Evolutionary conservation across 2,329 filamentous ascomycete species (phyloP).

Genomic region (Tolypocladium amazonense): DNA sequence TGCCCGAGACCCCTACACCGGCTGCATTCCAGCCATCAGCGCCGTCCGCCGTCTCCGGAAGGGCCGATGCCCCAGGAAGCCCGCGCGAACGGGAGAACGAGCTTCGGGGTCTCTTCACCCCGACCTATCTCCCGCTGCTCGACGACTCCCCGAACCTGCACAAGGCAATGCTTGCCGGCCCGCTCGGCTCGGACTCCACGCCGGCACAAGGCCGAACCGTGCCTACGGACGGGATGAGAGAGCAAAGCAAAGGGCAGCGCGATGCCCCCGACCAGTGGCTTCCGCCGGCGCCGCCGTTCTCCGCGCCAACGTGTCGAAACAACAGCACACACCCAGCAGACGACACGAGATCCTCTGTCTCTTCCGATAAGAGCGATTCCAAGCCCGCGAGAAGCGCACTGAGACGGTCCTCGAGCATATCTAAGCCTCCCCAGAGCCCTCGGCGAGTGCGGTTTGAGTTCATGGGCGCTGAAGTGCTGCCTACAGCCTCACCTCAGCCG

Average conservation of each 20-base stretch:
- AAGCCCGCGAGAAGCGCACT: constrained; percentile 44
- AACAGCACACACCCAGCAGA: constrained; percentile 25
- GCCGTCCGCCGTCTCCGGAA: constrained; percentile 15
- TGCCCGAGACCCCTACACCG: constrained; percentile 16
- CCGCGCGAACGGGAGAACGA: constrained; percentile 47
- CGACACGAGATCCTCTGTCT: constrained; percentile 37
- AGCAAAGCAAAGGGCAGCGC: constrained; percentile 6
- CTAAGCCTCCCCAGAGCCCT: constrained; percentile 40
- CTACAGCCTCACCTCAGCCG: constrained; percentile 43
- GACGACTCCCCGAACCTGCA: constrained; percentile 28
- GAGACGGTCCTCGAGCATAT: constrained; percentile 42
- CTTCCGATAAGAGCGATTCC: constrained; percentile 42
- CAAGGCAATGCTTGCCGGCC: constrained; percentile 8
- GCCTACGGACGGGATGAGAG: constrained; percentile 11
- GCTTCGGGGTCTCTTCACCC: constrained; percentile 52
- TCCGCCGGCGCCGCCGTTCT: constrained; percentile 10
- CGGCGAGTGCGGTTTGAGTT: constrained; percentile 53
- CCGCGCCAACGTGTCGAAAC: constrained; percentile 25
- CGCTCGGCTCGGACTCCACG: constrained; percentile 5
- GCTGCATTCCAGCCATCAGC: constrained; percentile 19
- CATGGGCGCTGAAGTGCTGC: constrained; percentile 48
- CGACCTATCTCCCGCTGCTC: constrained; percentile 50
- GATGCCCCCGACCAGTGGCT: constrained; percentile 5
- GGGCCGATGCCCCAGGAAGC: constrained; percentile 24
- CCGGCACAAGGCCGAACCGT: constrained; percentile 10